phyloP scores from a whole-genome alignment of 192 early-diverging fungal species.

The Coemansia umbellata region DNA sequence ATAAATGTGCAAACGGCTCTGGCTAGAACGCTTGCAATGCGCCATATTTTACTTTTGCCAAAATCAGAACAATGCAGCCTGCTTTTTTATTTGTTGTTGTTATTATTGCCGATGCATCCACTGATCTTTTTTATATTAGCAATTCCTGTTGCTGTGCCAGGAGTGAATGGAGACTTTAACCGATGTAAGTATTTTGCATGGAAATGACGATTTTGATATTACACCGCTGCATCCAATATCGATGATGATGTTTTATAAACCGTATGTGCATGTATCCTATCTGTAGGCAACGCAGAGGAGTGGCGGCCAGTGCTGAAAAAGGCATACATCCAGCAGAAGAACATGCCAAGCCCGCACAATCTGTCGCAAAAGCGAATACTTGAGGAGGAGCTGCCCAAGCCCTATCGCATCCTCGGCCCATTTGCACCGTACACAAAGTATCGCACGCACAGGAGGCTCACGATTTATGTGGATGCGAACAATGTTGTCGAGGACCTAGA shows the following conservation, averaged over 20 bases:
- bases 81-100: background rate
- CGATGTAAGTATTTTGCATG: conserved; percentile 27
- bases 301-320: conserved; percentile 44
- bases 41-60: too few species aligned
- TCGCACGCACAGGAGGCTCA: conserved; percentile 27
- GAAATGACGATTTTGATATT: too few species aligned
- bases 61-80: too few species aligned
- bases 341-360: conserved; percentile 30
- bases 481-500: conserved; percentile 38
- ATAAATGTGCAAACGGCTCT: too few species aligned
- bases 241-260: background rate
- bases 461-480: conserved; percentile 34
- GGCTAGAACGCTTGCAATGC: too few species aligned
- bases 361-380: conserved; percentile 33
- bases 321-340: conserved; percentile 39
- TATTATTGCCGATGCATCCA: background rate
- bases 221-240: too few species aligned
- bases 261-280: background rate
- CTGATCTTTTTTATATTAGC: background rate
- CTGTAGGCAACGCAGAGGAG: conserved; percentile 34
- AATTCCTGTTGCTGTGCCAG: conserved; percentile 1
- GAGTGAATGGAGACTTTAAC: conserved; percentile 23
- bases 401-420: conserved; percentile 32
- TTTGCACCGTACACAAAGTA: conserved; percentile 36
- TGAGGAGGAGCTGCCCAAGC: conserved; percentile 46